Conservation (phyloP, 1,139 yeast species). For the Kodamaea alishanica region DNA sequence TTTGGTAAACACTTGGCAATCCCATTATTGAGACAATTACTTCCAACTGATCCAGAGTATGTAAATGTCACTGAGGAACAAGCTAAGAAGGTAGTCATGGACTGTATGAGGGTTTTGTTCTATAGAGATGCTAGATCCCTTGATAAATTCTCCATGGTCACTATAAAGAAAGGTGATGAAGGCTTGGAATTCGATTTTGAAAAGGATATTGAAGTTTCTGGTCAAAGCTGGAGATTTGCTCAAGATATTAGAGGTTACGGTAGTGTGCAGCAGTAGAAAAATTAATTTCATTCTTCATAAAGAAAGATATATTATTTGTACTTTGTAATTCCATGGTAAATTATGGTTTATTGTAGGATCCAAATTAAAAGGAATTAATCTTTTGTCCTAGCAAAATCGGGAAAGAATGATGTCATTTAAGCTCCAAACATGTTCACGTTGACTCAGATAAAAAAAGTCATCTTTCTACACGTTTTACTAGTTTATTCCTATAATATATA, state of each 20-base stretch:
- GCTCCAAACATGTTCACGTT: no score
- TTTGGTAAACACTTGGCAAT: conserved; percentile 94
- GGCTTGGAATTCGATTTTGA: conserved; percentile 49
- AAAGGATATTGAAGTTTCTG: conserved; percentile 60
- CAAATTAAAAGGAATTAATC: no score
- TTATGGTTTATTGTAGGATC: no score
- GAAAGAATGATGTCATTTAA: no score
- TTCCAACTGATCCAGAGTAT: conserved; percentile 74
- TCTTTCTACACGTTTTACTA: no score
- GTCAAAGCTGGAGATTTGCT: conserved; percentile 93
- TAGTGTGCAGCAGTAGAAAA: conserved; percentile 38
- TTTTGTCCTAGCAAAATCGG: no score
- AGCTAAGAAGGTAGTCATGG: conserved; percentile 71
- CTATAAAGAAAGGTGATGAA: conserved; percentile 49
- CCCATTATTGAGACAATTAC: conserved; percentile 82
- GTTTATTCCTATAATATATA: no score
- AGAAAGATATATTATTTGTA: no score
- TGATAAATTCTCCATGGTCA: conserved; percentile 79
- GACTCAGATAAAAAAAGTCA: no score
- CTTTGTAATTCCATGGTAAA: no score
- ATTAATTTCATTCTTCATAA: background rate
- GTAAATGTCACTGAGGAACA: conserved; percentile 65
- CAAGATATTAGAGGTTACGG: conserved; percentile 88
- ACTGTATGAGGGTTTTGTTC: conserved; percentile 90
- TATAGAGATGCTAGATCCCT: conserved; percentile 95